phyloP scores from a whole-genome alignment of 2,329 filamentous ascomycete genomes.

The Erysiphe pulchra region DNA sequence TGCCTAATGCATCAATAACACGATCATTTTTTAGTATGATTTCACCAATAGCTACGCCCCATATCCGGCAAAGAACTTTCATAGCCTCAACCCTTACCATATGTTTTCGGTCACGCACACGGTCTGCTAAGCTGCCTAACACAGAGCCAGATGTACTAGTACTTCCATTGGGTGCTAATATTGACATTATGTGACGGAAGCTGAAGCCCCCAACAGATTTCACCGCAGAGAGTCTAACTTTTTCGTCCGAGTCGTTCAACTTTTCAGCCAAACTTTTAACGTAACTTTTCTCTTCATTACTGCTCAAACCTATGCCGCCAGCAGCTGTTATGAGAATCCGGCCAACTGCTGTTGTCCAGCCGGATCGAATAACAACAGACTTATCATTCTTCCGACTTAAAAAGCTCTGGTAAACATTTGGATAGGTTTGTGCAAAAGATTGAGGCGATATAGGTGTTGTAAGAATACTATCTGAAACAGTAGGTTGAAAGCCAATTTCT shows the following conservation, averaged over 20 bases:
- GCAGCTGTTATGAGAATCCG: conserved; percentile 78
- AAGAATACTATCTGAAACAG: conserved; percentile 33
- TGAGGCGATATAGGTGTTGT: conserved; percentile 67
- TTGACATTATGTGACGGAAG: conserved; percentile 57
- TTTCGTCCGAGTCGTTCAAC: conserved; percentile 71
- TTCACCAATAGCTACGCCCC: conserved; percentile 80
- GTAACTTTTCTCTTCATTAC: conserved; percentile 54
- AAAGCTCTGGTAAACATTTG: conserved; percentile 58
- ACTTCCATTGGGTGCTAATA: conserved; percentile 52
- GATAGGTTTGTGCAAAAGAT: conserved; percentile 67
- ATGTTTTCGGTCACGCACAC: conserved; percentile 66
- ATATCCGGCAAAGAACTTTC: conserved; percentile 59
- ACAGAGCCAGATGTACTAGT: conserved; percentile 55
- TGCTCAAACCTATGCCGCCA: conserved; percentile 65
- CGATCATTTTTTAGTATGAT: conserved; percentile 60
- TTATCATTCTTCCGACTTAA: conserved; percentile 71
- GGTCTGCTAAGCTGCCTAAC: conserved; percentile 57
- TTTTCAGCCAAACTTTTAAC: conserved; percentile 54
- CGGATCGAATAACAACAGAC: conserved; percentile 52
- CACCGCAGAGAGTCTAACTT: conserved; percentile 71
- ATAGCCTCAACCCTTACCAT: conserved; percentile 69
- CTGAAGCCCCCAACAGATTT: conserved; percentile 59
- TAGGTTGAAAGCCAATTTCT: conserved; percentile 26
- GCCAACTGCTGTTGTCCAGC: conserved; percentile 65
- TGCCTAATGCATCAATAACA: conserved; percentile 48